Base-by-base conservation (phyloP, 208 protist species). In the Dictyostelium gargantuum region DNA sequence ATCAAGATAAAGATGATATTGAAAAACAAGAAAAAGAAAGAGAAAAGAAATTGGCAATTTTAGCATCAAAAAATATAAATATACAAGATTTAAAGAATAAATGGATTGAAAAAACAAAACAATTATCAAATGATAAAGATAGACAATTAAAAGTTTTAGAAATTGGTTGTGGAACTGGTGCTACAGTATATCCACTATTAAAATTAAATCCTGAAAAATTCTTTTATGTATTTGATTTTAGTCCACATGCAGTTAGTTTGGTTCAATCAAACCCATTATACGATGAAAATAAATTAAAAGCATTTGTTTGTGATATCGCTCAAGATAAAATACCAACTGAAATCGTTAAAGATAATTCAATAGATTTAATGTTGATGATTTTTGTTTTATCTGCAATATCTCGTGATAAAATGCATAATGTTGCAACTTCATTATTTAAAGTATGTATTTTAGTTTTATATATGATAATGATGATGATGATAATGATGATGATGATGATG, bases 371-470 rank as follows among this genome's bases (percentile, higher is more conserved):
- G 11, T 48, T 91, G 19, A 80, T 84, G 46, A 75, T 94, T 38
- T 94, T 94, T 50, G 81, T 86, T 26, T 77, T 94, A 32, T 91
- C 84, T 40, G 91, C 91, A 26, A 91, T 94, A 3, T 63, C 42
- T 4, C 63, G 38, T 32, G 80, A 91, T 23, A 77, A 63, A 66
- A 70, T 94, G 54, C 26, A 50, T 48, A 29, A 46, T 23, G 82
- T 84, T 9, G 11, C 82, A 15, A 42, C 26, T 11, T 85, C 52
- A 21, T 32, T 94, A 21, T 91, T 58, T 38, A 79, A 91, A 32
- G 85, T 92, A 56, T 44, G 6, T 70, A 46, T 23, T n/a, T n/a
- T n/a, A n/a, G n/a, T n/a, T n/a, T n/a, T n/a, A n/a, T n/a, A n/a
- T n/a, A n/a, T n/a, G n/a, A n/a, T n/a, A n/a, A n/a, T n/a, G n/a